Base-by-base conservation (phyloP, 2,329 filamentous ascomycete genomes). In the Curvularia sp. region DNA sequence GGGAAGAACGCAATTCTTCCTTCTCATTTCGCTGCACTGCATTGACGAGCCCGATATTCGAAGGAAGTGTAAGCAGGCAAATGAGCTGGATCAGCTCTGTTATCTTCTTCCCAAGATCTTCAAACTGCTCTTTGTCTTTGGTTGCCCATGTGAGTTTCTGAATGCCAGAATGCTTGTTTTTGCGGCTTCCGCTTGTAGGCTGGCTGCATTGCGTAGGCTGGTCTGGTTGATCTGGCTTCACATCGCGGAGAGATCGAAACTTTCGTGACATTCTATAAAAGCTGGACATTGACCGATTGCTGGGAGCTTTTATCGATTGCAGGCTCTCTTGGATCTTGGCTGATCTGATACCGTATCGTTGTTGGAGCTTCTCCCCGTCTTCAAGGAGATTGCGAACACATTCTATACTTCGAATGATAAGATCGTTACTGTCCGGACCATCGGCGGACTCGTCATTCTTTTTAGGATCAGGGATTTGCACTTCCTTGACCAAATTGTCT, bases 71-170 rank as follows among this genome's bases (percentile, higher is more conserved):
- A 1, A 30, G 5, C n/a, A 28, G 5, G 8, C 26, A 28, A 15
- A 47, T 26, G 22, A 39, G 31, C 9, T 15, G 9, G 4, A 39
- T 47, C 2, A 53, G 22, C 4, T 28, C n/a, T 5, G 42, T n/a
- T 24, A 48, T 2, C 3, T 13, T 20, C 2, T n/a, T 5, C 8
- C 31, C 4, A 9, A 53, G 41, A 3, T 12, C 15, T 6, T 39
- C 43, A 3, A 54, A 54, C 6, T 24, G 31, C 10, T 54, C 43
- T 12, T 54, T 54, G 12, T 54, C 52, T 38, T 41, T 54, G 31
- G 41, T 54, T 20, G 31, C 33, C 43, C 52, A 54, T n/a, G 26
- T 48, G 13, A 52, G 31, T 20, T 15, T 43, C 5, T 22, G 13
- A 26, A 22, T 5, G 5, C 1, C 26, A 20, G 26, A 22, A 5